A percentile compares a stretch with the other conserved stretches of the same genome.
Conservation (phyloP, 257 asterid species). For the Solanum neorickii region DNA sequence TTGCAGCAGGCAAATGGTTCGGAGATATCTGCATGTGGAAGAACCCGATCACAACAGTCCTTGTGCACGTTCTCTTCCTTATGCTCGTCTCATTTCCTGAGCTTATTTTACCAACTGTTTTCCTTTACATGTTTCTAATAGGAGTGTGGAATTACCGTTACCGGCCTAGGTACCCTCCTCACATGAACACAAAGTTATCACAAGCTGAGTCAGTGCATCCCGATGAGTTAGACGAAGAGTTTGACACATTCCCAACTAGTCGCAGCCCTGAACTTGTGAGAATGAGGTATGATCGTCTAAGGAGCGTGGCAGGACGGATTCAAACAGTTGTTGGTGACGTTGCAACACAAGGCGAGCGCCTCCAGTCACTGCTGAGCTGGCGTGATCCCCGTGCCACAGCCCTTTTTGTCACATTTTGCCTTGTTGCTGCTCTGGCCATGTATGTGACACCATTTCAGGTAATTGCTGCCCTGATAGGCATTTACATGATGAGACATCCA, state of each 20-base stretch:
- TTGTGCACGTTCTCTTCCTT: slow-evolving; percentile 58
- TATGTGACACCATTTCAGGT: slow-evolving; percentile 81
- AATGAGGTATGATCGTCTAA: slow-evolving; percentile 75
- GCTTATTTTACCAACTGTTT: slow-evolving; percentile 63
- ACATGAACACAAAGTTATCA: slow-evolving; percentile 87
- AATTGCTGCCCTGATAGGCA: slow-evolving; percentile 57
- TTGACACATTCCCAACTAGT: slow-evolving; percentile 67
- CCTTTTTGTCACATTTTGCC: slow-evolving; percentile 67
- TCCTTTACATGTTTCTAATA: slow-evolving; percentile 80
- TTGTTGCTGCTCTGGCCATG: slow-evolving; percentile 52
- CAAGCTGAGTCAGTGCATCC: slow-evolving; percentile 76
- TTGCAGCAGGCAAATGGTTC: slow-evolving; percentile 70
- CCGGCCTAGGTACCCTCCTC: slow-evolving; percentile 88
- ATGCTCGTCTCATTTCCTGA: slow-evolving; percentile 85
- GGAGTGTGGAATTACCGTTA: slow-evolving; percentile 79
- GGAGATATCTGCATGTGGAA: slow-evolving; percentile 79
- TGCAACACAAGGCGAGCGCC: slow-evolving; percentile 73
- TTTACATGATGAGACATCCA: slow-evolving; percentile 82
- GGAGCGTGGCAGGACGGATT: slow-evolving; percentile 79
- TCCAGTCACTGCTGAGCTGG: slow-evolving; percentile 75
- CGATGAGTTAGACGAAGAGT: slow-evolving; percentile 78
- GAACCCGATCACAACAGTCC: slow-evolving; percentile 74
- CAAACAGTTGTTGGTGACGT: slow-evolving; percentile 89
- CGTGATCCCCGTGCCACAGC: slow-evolving; percentile 87
- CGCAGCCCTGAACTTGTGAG: slow-evolving; percentile 65